These are phyloP conservation scores for Peterozyma toletana DNA, from an alignment of 805 yeast species.

Conservation along the genomic window DNA sequence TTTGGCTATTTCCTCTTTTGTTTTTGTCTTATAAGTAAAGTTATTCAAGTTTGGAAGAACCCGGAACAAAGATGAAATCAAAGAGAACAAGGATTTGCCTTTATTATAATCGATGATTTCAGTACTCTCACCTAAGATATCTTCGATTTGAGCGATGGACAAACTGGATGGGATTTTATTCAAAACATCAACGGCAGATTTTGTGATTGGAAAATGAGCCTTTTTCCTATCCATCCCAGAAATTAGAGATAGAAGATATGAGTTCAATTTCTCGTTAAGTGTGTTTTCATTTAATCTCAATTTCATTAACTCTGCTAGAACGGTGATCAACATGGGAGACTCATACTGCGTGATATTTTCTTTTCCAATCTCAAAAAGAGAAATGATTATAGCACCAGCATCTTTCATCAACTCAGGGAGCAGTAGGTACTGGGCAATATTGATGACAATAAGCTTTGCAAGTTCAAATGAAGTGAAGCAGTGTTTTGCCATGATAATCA, in stretches of 20 bases:
- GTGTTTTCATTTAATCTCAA: background rate
- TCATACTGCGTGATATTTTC: slow-evolving; percentile 1
- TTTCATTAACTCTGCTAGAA: slow-evolving; percentile 11
- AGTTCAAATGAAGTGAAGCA: slow-evolving; percentile 13
- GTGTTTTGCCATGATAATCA: slow-evolving; percentile 21
- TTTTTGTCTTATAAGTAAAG: too few relatives aligned
- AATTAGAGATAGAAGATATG: background rate
- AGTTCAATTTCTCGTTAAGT: background rate
- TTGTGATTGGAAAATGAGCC: background rate
- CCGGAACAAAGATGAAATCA: background rate
- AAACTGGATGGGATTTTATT: background rate
- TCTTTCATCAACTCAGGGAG: slow-evolving; percentile 17
- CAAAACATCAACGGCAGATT: background rate
- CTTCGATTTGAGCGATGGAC: background rate
- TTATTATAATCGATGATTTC: background rate
- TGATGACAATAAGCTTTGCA: slow-evolving; percentile 12
- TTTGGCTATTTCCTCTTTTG: background rate
- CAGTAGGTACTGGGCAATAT: slow-evolving; percentile 17
- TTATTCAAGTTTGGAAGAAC: background rate
- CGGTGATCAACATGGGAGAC: slow-evolving; percentile 12
- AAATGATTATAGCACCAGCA: slow-evolving; percentile 17
- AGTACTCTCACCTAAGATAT: background rate
- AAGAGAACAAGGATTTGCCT: background rate
- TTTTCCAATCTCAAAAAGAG: slow-evolving; percentile 10
- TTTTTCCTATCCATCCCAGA: too few relatives aligned